Percentiles rank a stretch among this genome's conserved stretches.
phyloP scores from a whole-genome alignment of 1,284 basidiomycete species.

The Apiotrichum veenhuisii region DNA sequence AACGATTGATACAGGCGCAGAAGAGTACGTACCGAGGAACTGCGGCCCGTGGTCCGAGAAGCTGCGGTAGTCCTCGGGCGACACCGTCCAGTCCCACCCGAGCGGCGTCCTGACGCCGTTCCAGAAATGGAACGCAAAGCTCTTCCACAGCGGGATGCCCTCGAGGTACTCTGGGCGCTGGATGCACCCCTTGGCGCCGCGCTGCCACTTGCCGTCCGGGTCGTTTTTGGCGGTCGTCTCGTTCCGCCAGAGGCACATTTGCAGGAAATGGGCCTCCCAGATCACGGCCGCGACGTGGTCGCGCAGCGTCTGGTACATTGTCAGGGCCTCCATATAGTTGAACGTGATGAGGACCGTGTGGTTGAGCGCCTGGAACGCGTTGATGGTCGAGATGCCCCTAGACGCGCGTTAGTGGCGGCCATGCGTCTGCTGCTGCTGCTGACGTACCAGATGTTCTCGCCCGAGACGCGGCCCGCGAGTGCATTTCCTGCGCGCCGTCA shows the following conservation, averaged over 20 bases:
- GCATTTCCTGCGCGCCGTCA: conserved; percentile 2
- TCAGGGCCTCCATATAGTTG: conserved; percentile 27
- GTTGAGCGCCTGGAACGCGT: conserved; percentile 24
- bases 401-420: too few relatives aligned
- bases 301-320: conserved; percentile 34
- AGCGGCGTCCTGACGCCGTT: conserved; percentile 14
- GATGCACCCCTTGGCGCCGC: conserved; percentile 22
- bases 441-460: conserved; percentile 37
- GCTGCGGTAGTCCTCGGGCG: conserved; percentile 26
- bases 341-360: conserved; percentile 31
- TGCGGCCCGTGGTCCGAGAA: background rate
- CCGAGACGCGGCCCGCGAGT: conserved; percentile 15
- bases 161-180: conserved; percentile 18
- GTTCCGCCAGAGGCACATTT: conserved; percentile 21
- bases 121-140: conserved; percentile 33
- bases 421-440: too few relatives aligned
- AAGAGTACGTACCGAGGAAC: background rate
- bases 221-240: background rate
- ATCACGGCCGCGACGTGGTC: conserved; percentile 28
- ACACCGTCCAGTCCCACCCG: conserved; percentile 26
- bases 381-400: conserved; percentile 33
- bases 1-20: background rate
- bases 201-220: conserved; percentile 14
- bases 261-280: conserved; percentile 19
- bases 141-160: conserved; percentile 32